Evolutionary conservation across 1,284 basidiomycete genomes (phyloP).

Genomic region (Sporisorium scitamineum): DNA sequence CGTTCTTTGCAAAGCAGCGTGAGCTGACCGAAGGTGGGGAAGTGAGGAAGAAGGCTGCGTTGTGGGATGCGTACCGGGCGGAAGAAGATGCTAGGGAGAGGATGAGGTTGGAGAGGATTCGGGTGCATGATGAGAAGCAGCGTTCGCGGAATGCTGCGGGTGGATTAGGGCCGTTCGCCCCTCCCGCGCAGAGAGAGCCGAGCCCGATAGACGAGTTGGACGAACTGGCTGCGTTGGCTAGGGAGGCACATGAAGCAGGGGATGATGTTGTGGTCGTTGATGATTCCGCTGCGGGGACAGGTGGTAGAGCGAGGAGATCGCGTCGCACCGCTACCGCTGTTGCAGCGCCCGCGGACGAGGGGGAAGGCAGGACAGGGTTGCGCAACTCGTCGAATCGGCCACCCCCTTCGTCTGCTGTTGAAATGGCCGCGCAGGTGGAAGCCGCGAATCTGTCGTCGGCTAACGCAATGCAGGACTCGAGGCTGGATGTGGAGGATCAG

Average conservation of each 20-base stretch:
- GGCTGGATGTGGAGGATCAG: constrained; percentile 32
- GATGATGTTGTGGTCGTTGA: constrained; percentile 5
- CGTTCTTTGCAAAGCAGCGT: constrained; percentile 2
- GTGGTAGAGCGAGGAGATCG: neutral
- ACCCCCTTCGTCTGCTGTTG: constrained; percentile 1
- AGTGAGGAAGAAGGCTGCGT: constrained; percentile 26
- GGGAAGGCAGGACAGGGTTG: neutral
- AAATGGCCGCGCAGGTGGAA: constrained; percentile 18
- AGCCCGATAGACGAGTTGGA: constrained; percentile 26
- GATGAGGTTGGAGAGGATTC: constrained; percentile 10
- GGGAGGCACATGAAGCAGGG: constrained; percentile 36
- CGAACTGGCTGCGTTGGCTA: constrained; percentile 35
- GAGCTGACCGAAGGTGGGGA: constrained; percentile 8
- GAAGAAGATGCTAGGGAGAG: constrained; percentile 16
- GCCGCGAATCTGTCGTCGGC: constrained; percentile 18
- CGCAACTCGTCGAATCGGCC: constrained; percentile 17
- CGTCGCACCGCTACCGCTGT: constrained; percentile 3
- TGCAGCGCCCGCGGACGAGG: neutral
- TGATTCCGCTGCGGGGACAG: neutral
- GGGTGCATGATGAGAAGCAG: constrained; percentile 18
- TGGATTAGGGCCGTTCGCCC: constrained; percentile 20
- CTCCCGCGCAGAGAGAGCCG: neutral
- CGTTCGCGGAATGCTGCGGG: neutral
- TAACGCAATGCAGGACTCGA: constrained; percentile 17
- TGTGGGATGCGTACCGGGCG: constrained; percentile 34